Base-by-base conservation (phyloP, 805 yeast genomes). In the Metschnikowia arizonensis region DNA sequence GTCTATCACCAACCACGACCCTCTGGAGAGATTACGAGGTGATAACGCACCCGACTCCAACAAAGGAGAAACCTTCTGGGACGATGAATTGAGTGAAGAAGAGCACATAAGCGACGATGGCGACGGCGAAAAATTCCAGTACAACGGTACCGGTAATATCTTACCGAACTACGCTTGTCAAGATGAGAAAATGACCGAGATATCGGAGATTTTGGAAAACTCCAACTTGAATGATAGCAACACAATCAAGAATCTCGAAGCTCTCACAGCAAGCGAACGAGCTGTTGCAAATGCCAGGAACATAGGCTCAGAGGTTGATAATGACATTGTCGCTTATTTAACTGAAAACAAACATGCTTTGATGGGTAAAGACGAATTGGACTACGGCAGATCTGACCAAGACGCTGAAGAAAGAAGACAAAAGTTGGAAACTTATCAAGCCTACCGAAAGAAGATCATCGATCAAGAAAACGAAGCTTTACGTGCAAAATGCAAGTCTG, bases 1-100 rank as follows among this genome's bases (percentile, higher is more conserved):
- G 81, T 77, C 86, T 0, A 81, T 85, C 33, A 73, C 86, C 39
- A 76, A 78, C 44, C 85, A 81, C 54, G 90, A 85, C 55, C 95
- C 95, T 0, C 81, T 82, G 50, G 85, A 82, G 55, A 66, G 93
- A 47, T 60, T 83, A 29, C 57, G 55, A 11, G 50, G 42, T 3
- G 46, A 42, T n/a, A 39, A 43, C 17, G 42, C 40, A 8, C 30
- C 42, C 12, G 56, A 38, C 21, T 38, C 40, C 9, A 40, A 34
- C 11, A 28, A 45, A 7, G 50, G 45, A 10, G 50, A 43, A 24
- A 40, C 30, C 9, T 31, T 46, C 15, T 53, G 56, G 56, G 57
- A 54, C 34, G 46, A 66, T 43, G 76, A 70, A 44, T 64, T 64
- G 10, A 73, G 80, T 56, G 83, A 80, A 42, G 85, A 80, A 51